A percentile compares a stretch with the other conserved stretches of the same genome.
Evolutionary conservation across 805 yeast genomes (phyloP).

Genomic region (Naumovozyma castellii): DNA sequence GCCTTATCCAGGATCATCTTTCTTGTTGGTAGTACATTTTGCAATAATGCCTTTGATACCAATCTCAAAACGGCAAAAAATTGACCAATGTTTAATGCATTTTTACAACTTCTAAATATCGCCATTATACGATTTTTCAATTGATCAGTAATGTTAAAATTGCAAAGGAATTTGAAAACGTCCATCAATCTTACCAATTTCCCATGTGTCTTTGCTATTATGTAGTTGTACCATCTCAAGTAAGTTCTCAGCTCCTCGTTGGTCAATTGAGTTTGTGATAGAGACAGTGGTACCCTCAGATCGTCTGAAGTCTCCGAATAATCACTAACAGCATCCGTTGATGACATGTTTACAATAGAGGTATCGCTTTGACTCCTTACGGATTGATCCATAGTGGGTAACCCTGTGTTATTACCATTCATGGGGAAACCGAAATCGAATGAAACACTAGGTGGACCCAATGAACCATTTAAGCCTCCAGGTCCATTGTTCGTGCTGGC

Average conservation of each 20-base stretch:
- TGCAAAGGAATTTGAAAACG: constrained; percentile 65
- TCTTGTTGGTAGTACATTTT: constrained; percentile 45
- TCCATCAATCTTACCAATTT: constrained; percentile 63
- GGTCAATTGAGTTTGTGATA: constrained; percentile 60
- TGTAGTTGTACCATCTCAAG: constrained; percentile 87
- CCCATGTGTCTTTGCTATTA: constrained; percentile 60
- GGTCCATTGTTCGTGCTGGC: not conserved
- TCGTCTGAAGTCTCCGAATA: constrained; percentile 31
- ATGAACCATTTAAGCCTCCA: too few species aligned
- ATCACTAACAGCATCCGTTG: not conserved
- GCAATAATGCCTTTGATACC: constrained; percentile 54
- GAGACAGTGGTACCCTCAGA: constrained; percentile 46
- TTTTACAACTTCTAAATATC: constrained; percentile 43
- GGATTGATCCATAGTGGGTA: not conserved
- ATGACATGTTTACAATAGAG: not conserved
- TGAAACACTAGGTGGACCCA: constrained; percentile 44
- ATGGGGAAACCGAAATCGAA: constrained; percentile 30
- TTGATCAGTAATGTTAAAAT: constrained; percentile 54
- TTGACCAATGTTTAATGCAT: constrained; percentile 73
- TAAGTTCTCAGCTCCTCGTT: constrained; percentile 75
- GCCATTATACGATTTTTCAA: constrained; percentile 42
- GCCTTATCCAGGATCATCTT: constrained; percentile 45
- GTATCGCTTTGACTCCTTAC: constrained; percentile 6
- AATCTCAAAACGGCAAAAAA: constrained; percentile 81
- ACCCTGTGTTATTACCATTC: not conserved